A percentile compares a stretch with the other conserved stretches of the same genome.
Conservation (phyloP, 1,284 basidiomycete genomes). For the Sutorius eximius region DNA sequence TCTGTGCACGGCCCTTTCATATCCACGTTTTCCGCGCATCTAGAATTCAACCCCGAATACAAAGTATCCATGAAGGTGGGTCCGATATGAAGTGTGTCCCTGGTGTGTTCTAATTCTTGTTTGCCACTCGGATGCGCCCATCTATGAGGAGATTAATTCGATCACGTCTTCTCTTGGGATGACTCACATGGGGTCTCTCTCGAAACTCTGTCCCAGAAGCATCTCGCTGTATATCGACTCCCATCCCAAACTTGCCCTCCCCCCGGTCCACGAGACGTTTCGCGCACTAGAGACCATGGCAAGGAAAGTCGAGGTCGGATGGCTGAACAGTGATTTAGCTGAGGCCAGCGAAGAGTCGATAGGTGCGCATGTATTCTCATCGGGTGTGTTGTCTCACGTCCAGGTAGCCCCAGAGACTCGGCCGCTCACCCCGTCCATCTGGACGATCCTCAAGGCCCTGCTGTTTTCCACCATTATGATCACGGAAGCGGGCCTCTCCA, state of each 20-base stretch:
- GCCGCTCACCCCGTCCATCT: constrained; percentile 48
- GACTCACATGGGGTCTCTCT: constrained; percentile 50
- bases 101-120: neutral
- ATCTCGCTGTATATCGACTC: constrained; percentile 50
- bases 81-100: neutral
- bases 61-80: constrained; percentile 39
- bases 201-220: constrained; percentile 49
- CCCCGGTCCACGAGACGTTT: constrained; percentile 44
- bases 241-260: constrained; percentile 46
- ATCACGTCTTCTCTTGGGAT: constrained; percentile 47
- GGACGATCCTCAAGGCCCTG: constrained; percentile 67
- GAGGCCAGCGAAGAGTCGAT: constrained; percentile 41
- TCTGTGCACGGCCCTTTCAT: constrained; percentile 55
- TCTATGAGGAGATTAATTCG: constrained; percentile 38
- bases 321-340: constrained; percentile 49
- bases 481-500: constrained; percentile 57
- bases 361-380: constrained; percentile 19
- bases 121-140: constrained; percentile 25
- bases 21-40: constrained; percentile 37
- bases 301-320: constrained; percentile 49
- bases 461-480: constrained; percentile 71
- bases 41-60: constrained; percentile 27
- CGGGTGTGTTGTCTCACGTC: constrained; percentile 4
- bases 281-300: constrained; percentile 41
- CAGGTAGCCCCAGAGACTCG: constrained; percentile 41